A percentile compares a stretch with the other conserved stretches of the same genome.
phyloP scores from a whole-genome alignment of 768 basidiomycete genomes.

The Termitomyces sp. region DNA sequence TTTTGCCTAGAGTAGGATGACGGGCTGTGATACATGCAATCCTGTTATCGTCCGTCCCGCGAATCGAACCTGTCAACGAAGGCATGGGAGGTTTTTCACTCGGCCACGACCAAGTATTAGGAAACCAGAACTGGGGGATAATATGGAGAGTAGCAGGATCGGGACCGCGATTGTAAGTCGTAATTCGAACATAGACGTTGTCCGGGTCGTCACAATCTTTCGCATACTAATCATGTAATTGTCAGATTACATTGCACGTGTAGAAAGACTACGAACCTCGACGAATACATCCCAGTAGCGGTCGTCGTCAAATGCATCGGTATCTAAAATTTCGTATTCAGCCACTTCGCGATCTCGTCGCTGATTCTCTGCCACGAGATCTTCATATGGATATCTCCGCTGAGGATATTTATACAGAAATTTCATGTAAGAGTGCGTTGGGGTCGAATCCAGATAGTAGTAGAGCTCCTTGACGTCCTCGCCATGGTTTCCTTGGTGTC shows the following conservation, averaged over 20 bases:
- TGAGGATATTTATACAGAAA: slow-evolving; percentile 99
- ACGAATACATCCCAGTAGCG: slow-evolving; percentile 99
- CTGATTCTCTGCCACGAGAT: slow-evolving; percentile 82
- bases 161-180: slow-evolving; percentile 93
- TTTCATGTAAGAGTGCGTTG: slow-evolving; percentile 99
- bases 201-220: slow-evolving; percentile 93
- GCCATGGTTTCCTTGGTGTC: slow-evolving; percentile 97
- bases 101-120: slow-evolving; percentile 98
- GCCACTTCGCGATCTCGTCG: slow-evolving; percentile 78
- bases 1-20: slow-evolving; percentile 72
- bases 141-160: slow-evolving; percentile 92
- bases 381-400: slow-evolving; percentile 86
- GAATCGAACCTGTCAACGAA: slow-evolving; percentile 47
- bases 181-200: slow-evolving; percentile 88
- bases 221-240: slow-evolving; percentile 62
- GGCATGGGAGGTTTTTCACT: slow-evolving; percentile 63
- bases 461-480: slow-evolving; percentile 99
- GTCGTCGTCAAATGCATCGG: slow-evolving; percentile 86
- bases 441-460: slow-evolving; percentile 97
- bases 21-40: slow-evolving; percentile 62
- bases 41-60: slow-evolving; percentile 35
- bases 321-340: slow-evolving; percentile 94
- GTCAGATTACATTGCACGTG: slow-evolving; percentile 3
- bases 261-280: slow-evolving; percentile 55
- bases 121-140: slow-evolving; percentile 94